Base-by-base conservation (phyloP, 2,329 filamentous ascomycete species). In the Colletotrichum sp. region DNA sequence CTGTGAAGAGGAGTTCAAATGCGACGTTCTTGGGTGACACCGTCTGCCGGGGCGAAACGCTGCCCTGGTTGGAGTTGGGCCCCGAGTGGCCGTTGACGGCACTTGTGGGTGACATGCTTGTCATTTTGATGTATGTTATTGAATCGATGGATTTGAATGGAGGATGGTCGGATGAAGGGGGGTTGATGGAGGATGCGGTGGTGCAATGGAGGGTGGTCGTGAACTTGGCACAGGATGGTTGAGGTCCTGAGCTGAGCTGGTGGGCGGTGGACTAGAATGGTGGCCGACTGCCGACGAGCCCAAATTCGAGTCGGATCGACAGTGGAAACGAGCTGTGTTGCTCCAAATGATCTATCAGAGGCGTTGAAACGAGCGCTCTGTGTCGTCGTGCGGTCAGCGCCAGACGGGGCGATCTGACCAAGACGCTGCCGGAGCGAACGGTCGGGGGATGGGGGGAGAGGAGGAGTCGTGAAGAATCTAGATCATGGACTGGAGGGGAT, bases 1-100 rank as follows among this genome's bases (percentile, higher is more conserved):
- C 91, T 70, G 90, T 89, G 80, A 94, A 92, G 79, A 95, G 88
- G 70, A 96, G 89, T 84, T 95, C 93, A 85, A 96, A 96, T 87
- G 93, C 91, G 86, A 96, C 93, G 82, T 93, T 93, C 88, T 96
- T 96, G 78, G 92, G 91, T 43, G 86, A 86, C 58, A 87, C 81
- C 58, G 84, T 82, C 80, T 87, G 88, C 73, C 85, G 85, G 72
- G 89, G 89, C 61, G 87, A 89, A 80, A 85, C 82, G 79, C 84
- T 87, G 77, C 86, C 87, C 66, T 84, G 87, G 74, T 83, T 81
- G 67, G 86, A 84, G 70, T 85, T 84, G 68, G 83, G 75, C 56
- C 79, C 83, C 71, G 84, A 83, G 76, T 78, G 79, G 70, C 81
- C 80, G 16, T 81, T 78, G 71, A 78, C 79, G 65, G 80, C 78